Evolutionary conservation across 2,329 filamentous ascomycete genomes (phyloP).

Genomic region (Sarocladium strictum): DNA sequence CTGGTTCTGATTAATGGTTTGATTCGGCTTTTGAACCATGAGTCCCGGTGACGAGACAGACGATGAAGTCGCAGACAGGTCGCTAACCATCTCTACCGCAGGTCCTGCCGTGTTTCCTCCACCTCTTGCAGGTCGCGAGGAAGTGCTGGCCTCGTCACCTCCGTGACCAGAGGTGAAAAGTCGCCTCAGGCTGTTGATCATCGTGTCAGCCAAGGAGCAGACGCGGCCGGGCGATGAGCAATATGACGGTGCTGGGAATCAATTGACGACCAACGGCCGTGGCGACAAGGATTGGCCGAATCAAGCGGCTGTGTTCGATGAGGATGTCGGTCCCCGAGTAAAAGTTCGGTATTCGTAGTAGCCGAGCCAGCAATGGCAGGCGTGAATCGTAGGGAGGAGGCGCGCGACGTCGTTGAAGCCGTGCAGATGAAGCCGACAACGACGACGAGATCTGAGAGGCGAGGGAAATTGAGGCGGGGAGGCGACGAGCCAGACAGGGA

Average conservation of each 20-base stretch:
- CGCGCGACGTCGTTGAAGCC: neutral
- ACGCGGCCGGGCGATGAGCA: neutral
- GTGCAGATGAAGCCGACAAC: neutral
- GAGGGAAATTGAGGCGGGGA: slow-evolving; percentile 10
- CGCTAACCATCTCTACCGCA: neutral
- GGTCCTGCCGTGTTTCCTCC: neutral
- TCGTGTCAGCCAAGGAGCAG: neutral
- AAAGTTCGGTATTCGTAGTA: neutral
- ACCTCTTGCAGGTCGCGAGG: neutral
- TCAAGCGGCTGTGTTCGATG: neutral
- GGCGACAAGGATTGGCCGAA: neutral
- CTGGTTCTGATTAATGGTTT: neutral
- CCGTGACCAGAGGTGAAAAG: neutral
- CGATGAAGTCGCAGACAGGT: neutral
- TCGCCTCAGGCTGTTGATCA: slow-evolving; percentile 5
- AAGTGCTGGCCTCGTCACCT: neutral
- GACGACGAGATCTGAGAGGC: neutral
- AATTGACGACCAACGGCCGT: neutral
- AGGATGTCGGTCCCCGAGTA: neutral
- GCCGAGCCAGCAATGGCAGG: slow-evolving; percentile 5
- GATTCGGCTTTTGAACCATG: neutral
- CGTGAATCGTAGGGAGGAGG: neutral
- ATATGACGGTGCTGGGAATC: neutral
- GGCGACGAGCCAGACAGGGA: neutral
- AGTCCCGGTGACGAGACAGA: neutral